Evolutionary conservation across 495 filamentous ascomycete genomes (phyloP).

Genomic region (Lasiosphaeria miniovina): DNA sequence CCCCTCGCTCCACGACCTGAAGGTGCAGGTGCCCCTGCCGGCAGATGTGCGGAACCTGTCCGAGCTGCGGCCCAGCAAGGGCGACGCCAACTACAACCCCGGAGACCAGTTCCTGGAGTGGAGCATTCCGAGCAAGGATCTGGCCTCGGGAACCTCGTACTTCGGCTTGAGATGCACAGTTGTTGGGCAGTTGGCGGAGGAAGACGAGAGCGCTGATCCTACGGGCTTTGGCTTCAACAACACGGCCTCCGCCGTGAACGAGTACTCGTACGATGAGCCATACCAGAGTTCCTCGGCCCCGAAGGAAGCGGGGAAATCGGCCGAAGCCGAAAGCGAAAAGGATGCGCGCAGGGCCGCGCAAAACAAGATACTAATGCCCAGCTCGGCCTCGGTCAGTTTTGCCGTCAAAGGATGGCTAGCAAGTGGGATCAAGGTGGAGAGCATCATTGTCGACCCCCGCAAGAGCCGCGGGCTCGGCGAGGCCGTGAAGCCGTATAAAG

Average conservation of each 20-base stretch:
- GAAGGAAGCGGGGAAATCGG: conserved; percentile 40
- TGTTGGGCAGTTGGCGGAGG: conserved; percentile 60
- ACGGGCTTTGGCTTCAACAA: conserved; percentile 45
- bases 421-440: conserved; percentile 91
- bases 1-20: conserved; percentile 74
- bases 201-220: conserved; percentile 47
- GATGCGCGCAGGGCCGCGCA: conserved; percentile 56
- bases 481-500: conserved; percentile 91
- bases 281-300: conserved; percentile 46
- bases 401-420: conserved; percentile 91
- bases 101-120: conserved; percentile 75
- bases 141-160: conserved; percentile 64
- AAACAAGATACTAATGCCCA: conserved; percentile 87
- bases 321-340: conserved; percentile 39
- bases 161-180: conserved; percentile 72
- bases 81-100: conserved; percentile 77
- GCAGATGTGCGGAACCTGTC: conserved; percentile 78
- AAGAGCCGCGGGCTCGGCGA: conserved; percentile 85
- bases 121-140: conserved; percentile 69
- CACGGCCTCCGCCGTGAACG: conserved; percentile 32
- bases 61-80: conserved; percentile 77
- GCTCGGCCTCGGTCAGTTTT: conserved; percentile 82
- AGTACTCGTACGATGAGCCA: conserved; percentile 58
- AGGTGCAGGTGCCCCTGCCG: conserved; percentile 79
- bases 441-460: conserved; percentile 76